A percentile compares a stretch with the other conserved stretches of the same genome.
Conservation (phyloP, 352 stramenopile genomes). For the Phytophthora europaea region DNA sequence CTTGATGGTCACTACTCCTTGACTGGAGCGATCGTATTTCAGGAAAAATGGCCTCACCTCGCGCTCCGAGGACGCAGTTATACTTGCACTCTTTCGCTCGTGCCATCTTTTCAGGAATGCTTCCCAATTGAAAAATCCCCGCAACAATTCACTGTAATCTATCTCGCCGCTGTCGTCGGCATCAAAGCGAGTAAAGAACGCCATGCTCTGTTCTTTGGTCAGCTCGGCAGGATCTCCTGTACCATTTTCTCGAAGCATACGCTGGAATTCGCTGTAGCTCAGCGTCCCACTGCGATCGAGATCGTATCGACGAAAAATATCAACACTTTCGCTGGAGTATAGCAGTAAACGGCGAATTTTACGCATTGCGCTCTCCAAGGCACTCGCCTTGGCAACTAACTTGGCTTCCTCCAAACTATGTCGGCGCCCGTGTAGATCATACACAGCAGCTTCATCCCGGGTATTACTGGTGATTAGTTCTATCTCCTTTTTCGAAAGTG, state of each 20-base stretch:
- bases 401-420: slow-evolving; percentile 41
- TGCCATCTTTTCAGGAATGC: slow-evolving; percentile 71
- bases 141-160: slow-evolving; percentile 71
- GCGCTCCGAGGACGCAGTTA: slow-evolving; percentile 2
- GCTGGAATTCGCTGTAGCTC: slow-evolving; percentile 54
- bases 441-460: slow-evolving; percentile 46
- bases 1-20: slow-evolving; percentile 45
- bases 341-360: slow-evolving; percentile 65
- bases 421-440: slow-evolving; percentile 72
- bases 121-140: slow-evolving; percentile 70
- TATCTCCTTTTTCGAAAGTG: slow-evolving; percentile 58
- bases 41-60: slow-evolving; percentile 53
- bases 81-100: slow-evolving; percentile 41
- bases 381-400: slow-evolving; percentile 34
- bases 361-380: slow-evolving; percentile 58
- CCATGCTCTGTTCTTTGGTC: slow-evolving; percentile 50
- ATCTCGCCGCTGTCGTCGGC: slow-evolving; percentile 56
- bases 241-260: slow-evolving; percentile 42
- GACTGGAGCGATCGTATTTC: slow-evolving; percentile 49
- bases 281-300: slow-evolving; percentile 57
- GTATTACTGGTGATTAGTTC: slow-evolving; percentile 24
- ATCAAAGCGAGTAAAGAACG: slow-evolving; percentile 63
- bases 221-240: slow-evolving; percentile 31
- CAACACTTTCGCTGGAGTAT: slow-evolving; percentile 29
- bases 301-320: slow-evolving; percentile 63